Percentiles rank a stretch among this genome's conserved stretches.
Evolutionary conservation across 176 grass and related monocot genomes (phyloP).

Genomic region (Zoysia japonica): DNA sequence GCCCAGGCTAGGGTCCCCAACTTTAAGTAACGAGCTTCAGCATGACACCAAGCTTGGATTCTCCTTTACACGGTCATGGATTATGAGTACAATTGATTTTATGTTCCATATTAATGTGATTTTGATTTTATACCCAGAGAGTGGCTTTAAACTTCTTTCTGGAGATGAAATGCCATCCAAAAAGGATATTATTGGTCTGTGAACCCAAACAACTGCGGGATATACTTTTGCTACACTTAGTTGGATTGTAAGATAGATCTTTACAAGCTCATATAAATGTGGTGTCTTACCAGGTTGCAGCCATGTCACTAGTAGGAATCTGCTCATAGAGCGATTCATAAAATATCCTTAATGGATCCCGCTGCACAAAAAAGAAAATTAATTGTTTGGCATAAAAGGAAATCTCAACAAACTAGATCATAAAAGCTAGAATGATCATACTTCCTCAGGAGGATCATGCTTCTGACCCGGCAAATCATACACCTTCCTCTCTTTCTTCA

Average conservation of each 20-base stretch:
- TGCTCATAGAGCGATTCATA: constrained; percentile 91
- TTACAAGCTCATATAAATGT: constrained; percentile 1
- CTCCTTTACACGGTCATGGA: background rate
- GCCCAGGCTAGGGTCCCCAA: background rate
- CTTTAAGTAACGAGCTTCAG: background rate
- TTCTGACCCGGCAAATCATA: constrained; percentile 94
- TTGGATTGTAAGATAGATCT: constrained; percentile 2
- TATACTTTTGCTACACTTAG: background rate
- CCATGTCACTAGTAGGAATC: constrained; percentile 87
- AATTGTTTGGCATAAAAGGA: background rate
- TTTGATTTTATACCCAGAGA: background rate
- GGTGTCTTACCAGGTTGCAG: constrained; percentile 67
- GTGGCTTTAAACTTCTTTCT: background rate
- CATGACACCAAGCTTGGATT: background rate
- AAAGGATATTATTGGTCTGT: background rate
- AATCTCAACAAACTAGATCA: constrained; percentile 1
- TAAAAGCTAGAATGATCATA: constrained; percentile 49
- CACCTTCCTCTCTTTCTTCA: constrained; percentile 68
- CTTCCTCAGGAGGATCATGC: constrained; percentile 85
- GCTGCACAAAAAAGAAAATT: constrained; percentile 51
- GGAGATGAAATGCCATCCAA: background rate
- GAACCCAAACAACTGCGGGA: constrained; percentile 5
- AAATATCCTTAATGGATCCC: constrained; percentile 93
- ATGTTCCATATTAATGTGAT: too few species aligned
- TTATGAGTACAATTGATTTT: background rate